These are phyloP conservation scores for Tubosaeta sp. DNA, from an alignment of 768 basidiomycete species.

Conservation along the genomic window DNA sequence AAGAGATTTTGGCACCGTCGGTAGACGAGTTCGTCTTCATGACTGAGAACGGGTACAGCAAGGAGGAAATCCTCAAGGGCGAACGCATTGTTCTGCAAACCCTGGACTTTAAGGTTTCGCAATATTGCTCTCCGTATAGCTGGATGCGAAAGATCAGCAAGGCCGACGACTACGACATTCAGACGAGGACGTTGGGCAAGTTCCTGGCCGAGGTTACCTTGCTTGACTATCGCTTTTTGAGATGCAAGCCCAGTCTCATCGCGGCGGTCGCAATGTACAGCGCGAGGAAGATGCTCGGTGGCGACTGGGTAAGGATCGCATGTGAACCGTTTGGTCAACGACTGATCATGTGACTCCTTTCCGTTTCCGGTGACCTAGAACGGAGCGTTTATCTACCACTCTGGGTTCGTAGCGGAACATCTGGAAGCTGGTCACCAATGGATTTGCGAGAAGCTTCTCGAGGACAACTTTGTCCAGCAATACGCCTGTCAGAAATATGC, in stretches of 20 bases:
- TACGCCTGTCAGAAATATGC: constrained; percentile 97
- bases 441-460: constrained; percentile 78
- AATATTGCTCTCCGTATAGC: constrained; percentile 98
- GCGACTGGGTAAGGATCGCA: constrained; percentile 81
- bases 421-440: constrained; percentile 75
- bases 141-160: constrained; percentile 99
- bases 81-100: constrained; percentile 95
- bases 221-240: constrained; percentile 87
- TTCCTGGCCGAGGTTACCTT: constrained; percentile 96
- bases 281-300: constrained; percentile 88
- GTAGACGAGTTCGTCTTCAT: constrained; percentile 99
- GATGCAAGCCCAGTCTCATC: constrained; percentile 88
- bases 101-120: constrained; percentile 90
- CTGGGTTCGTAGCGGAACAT: constrained; percentile 86
- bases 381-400: constrained; percentile 89
- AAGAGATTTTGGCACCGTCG: constrained; percentile 95
- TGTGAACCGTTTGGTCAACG: constrained; percentile 7
- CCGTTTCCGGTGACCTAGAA: constrained; percentile 49
- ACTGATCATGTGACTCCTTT: constrained; percentile 33
- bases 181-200: constrained; percentile 95
- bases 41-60: constrained; percentile 91
- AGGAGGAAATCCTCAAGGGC: constrained; percentile 96
- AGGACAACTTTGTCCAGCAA: constrained; percentile 72
- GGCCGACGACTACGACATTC: constrained; percentile 97
- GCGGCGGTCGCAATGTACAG: constrained; percentile 98